phyloP scores from a whole-genome alignment of 768 basidiomycete species.

The Mycena metata region DNA sequence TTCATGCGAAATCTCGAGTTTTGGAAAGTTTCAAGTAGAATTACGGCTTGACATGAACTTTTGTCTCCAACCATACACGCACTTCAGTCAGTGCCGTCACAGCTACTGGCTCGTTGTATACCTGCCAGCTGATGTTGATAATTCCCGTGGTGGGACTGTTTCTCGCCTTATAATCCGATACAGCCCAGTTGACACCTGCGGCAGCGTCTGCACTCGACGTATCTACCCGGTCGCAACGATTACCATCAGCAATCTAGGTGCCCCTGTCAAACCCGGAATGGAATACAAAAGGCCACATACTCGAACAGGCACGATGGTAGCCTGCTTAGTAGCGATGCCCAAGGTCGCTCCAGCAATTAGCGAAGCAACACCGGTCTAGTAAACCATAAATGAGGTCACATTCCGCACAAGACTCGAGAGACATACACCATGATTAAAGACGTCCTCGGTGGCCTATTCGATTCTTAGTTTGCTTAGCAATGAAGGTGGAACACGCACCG shows the following conservation, averaged over 20 bases:
- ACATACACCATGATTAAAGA: conserved; percentile 9
- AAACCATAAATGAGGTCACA: background rate
- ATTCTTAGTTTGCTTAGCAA: background rate
- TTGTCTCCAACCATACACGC: too few relatives aligned
- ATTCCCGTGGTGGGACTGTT: background rate
- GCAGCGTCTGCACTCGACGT: background rate
- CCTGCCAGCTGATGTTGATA: conserved; percentile 13
- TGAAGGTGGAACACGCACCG: background rate
- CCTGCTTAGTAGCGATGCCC: background rate
- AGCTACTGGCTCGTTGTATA: background rate
- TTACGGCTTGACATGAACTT: too few relatives aligned
- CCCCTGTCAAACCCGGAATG: background rate
- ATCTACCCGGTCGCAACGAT: background rate
- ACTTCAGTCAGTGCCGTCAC: too few relatives aligned
- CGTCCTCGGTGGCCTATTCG: conserved; percentile 2
- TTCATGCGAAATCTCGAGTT: too few relatives aligned
- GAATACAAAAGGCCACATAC: background rate
- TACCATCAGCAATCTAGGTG: background rate
- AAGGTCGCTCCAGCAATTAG: conserved; percentile 4
- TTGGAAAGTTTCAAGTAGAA: too few relatives aligned
- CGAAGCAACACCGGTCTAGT: conserved; percentile 9
- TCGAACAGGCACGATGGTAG: conserved; percentile 9
- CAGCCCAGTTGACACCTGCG: conserved; percentile 1
- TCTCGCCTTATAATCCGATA: background rate
- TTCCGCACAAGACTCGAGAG: too few relatives aligned